Percentiles rank a stretch among this genome's conserved stretches.
Conservation (phyloP, 345 rosid species). For the Fremontodendron californicum region DNA sequence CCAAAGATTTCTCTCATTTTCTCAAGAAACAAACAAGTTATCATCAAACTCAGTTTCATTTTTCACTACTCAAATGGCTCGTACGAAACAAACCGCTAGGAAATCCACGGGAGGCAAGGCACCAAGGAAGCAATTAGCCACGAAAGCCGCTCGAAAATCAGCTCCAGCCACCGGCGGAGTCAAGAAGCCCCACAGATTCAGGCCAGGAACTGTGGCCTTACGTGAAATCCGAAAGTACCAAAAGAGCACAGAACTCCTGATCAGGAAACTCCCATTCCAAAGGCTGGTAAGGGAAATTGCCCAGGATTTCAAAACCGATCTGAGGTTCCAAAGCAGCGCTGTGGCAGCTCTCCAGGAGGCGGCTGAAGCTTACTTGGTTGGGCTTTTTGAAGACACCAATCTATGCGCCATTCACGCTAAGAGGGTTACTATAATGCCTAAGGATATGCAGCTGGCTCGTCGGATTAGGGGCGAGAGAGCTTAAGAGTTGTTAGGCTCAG, state of each 20-base stretch:
- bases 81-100: slow-evolving; percentile 56
- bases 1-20: not conserved
- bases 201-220: slow-evolving; percentile 51
- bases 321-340: slow-evolving; percentile 58
- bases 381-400: slow-evolving; percentile 48
- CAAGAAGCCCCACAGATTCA: slow-evolving; percentile 56
- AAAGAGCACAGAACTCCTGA: slow-evolving; percentile 49
- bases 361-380: slow-evolving; percentile 51
- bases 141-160: slow-evolving; percentile 47
- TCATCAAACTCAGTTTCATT: not conserved
- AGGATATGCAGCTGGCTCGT: slow-evolving; percentile 53
- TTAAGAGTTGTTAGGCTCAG: not conserved
- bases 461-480: slow-evolving; percentile 56
- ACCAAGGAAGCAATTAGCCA: slow-evolving; percentile 53
- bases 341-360: slow-evolving; percentile 55
- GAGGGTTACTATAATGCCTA: slow-evolving; percentile 56
- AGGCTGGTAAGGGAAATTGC: slow-evolving; percentile 55
- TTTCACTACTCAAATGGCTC: slow-evolving; percentile 35
- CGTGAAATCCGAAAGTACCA: slow-evolving; percentile 55
- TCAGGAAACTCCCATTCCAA: slow-evolving; percentile 55
- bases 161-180: slow-evolving; percentile 65
- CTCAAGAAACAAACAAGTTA: not conserved
- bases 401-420: slow-evolving; percentile 54
- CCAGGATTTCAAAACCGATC: slow-evolving; percentile 56
- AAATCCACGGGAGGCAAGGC: slow-evolving; percentile 63